Base-by-base conservation (phyloP, 345 rosid genomes). In the Brassica carinata region DNA sequence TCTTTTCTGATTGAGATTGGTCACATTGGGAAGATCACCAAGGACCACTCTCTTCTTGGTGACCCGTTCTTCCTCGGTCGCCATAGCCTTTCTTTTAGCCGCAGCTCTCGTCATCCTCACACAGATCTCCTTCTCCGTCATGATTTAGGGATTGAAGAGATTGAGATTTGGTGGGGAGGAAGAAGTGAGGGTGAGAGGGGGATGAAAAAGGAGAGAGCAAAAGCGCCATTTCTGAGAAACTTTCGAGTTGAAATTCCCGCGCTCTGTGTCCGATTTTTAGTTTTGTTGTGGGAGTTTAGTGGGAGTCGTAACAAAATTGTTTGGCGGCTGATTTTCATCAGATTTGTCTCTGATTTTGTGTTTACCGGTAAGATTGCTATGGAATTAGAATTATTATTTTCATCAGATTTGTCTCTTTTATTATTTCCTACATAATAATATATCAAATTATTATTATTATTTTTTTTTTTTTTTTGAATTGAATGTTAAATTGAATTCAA, bases 41-140 rank as follows among this genome's bases (percentile, higher is more conserved):
- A 81, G 80, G 0, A 81, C 83, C 0, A 81, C 79, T 71, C 83
- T 81, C 76, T 75, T 81, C 67, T 81, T 81, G n/a, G 1, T 75
- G 72, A 81, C 26, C 4, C 53, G 79, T 1, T 36, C 67, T 61
- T 74, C 71, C 0, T 62, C 79, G 0, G 26, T 18, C 59, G 18
- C 73, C 0, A 86, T 53, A 8, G 83, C 83, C 13, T 74, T 75
- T 36, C 83, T 27, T 3, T 80, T 80, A 7, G 66, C 45, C 0
- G 79, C 74, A 0, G 83, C 83, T 73, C 79, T 80, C 9, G 82
- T 79, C 7, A 73, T 19, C 68, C 68, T 79, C 53, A 57, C 55
- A 0, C 36, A 65, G 63, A 2, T 53, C 57, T 78, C 66, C 1
- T 9, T 34, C 66, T 79, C 68, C 2, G 73, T 8, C 73, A 79